A percentile compares a stretch with the other conserved stretches of the same genome.
Conservation (phyloP, 352 stramenopile species). For the Thalassiosira hispida region DNA sequence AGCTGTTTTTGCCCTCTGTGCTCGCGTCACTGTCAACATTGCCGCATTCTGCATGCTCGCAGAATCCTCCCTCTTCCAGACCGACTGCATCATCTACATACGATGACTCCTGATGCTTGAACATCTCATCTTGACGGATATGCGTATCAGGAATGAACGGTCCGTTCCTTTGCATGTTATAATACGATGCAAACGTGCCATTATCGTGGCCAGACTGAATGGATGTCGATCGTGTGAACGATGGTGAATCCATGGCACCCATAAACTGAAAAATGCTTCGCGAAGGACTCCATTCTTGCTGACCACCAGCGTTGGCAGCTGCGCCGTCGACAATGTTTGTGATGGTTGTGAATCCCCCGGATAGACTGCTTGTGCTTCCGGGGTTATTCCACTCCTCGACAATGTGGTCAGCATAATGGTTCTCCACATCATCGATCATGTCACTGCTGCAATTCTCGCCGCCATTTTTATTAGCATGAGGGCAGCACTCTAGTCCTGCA, state of each 20-base stretch:
- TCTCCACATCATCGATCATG: no score
- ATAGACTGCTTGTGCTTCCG: neutral
- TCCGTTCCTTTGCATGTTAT: slow-evolving; percentile 32
- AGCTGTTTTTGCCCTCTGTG: slow-evolving; percentile 12
- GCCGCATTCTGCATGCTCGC: neutral
- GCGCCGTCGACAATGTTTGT: slow-evolving; percentile 15
- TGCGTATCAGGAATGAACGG: slow-evolving; percentile 10
- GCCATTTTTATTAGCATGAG: slow-evolving; percentile 1
- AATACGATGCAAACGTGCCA: slow-evolving; percentile 26
- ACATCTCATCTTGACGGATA: neutral
- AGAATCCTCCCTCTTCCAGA: slow-evolving; percentile 1
- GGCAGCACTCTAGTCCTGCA: no score
- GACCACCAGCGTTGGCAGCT: neutral
- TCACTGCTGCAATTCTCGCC: neutral
- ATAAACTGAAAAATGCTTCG: slow-evolving; percentile 17
- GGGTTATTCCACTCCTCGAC: neutral
- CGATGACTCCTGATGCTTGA: slow-evolving; percentile 1
- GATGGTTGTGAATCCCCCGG: slow-evolving; percentile 28
- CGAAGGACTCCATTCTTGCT: neutral
- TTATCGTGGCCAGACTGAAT: neutral
- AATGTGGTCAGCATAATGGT: no score
- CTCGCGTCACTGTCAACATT: slow-evolving; percentile 1
- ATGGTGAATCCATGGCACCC: neutral
- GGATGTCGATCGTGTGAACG: neutral
- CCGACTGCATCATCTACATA: neutral